Percentiles rank a stretch among this genome's conserved stretches.
These are phyloP conservation scores for Aspergillus luchuensis DNA, from an alignment of 2,329 filamentous ascomycete genomes.

Conservation along the genomic window DNA sequence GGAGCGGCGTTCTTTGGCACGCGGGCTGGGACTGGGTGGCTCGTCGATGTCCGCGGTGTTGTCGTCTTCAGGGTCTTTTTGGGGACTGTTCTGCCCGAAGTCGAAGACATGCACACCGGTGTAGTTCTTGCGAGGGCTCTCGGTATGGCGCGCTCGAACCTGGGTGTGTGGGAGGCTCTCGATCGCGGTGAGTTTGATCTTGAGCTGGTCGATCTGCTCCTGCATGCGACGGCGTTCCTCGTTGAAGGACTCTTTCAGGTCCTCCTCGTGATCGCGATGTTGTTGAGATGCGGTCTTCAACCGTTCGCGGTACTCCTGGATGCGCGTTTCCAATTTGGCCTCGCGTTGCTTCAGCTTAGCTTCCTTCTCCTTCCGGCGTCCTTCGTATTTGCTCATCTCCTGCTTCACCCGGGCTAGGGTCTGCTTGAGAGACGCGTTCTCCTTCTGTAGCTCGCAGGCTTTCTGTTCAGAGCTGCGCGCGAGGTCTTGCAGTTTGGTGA, in stretches of 20 bases:
- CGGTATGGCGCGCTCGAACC: slow-evolving; percentile 23
- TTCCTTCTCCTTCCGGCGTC: slow-evolving; percentile 47
- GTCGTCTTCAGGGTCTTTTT: slow-evolving; percentile 25
- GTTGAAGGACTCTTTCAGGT: slow-evolving; percentile 35
- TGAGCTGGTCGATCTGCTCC: slow-evolving; percentile 42
- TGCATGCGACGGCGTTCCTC: slow-evolving; percentile 44
- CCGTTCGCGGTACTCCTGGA: slow-evolving; percentile 45
- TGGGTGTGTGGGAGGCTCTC: slow-evolving; percentile 30
- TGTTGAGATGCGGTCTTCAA: slow-evolving; percentile 39
- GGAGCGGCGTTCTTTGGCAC: slow-evolving; percentile 33
- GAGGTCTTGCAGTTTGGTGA: slow-evolving; percentile 38
- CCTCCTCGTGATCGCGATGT: slow-evolving; percentile 40
- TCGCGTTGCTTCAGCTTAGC: slow-evolving; percentile 44
- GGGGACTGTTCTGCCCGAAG: slow-evolving; percentile 25
- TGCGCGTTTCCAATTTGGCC: slow-evolving; percentile 40
- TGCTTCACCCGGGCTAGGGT: slow-evolving; percentile 44
- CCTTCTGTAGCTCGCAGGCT: slow-evolving; percentile 42
- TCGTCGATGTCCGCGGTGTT: slow-evolving; percentile 33
- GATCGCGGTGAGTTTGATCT: slow-evolving; percentile 31
- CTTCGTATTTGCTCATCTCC: slow-evolving; percentile 47
- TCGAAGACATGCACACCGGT: slow-evolving; percentile 33
- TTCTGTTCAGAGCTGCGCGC: slow-evolving; percentile 45
- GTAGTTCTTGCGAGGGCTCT: slow-evolving; percentile 34
- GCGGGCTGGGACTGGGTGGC: slow-evolving; percentile 39
- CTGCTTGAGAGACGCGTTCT: slow-evolving; percentile 45